A percentile compares a stretch with the other conserved stretches of the same genome.
Evolutionary conservation across 2,329 filamentous ascomycete genomes (phyloP).

Genomic region (Emergomyces africanus): DNA sequence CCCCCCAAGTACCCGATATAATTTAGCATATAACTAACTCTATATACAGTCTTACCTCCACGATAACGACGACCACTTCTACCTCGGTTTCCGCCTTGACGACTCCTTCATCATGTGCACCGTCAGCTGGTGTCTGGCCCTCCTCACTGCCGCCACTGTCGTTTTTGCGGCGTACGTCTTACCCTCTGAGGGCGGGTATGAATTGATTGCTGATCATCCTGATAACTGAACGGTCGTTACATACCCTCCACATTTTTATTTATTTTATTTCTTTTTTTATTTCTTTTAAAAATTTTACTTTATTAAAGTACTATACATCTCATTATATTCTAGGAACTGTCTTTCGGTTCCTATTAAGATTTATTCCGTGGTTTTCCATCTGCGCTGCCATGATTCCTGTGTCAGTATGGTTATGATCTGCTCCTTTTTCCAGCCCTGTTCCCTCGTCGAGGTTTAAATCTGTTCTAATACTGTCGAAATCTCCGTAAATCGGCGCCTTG

Average conservation of each 20-base stretch:
- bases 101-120: constrained; percentile 64
- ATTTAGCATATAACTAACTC: background rate
- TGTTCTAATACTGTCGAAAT: background rate
- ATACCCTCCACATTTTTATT: background rate
- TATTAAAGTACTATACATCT: background rate
- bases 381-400: too few relatives aligned
- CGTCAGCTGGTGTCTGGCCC: constrained; percentile 44
- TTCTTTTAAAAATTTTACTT: too few relatives aligned
- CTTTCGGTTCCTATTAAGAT: background rate
- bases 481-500: background rate
- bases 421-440: too few relatives aligned
- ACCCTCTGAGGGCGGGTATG: constrained; percentile 74
- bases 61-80: constrained; percentile 72
- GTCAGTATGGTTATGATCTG: too few relatives aligned
- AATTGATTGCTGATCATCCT: constrained; percentile 48
- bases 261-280: too few relatives aligned
- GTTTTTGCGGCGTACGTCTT: constrained; percentile 55
- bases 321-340: too few relatives aligned
- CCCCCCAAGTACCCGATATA: background rate
- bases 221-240: constrained; percentile 3
- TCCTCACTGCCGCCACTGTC: constrained; percentile 45
- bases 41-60: constrained; percentile 59
- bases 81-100: constrained; percentile 69
- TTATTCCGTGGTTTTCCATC: too few relatives aligned
- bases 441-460: too few relatives aligned